Base-by-base conservation (phyloP, 2,329 filamentous ascomycete species). In the Ceratocystis ficicola region DNA sequence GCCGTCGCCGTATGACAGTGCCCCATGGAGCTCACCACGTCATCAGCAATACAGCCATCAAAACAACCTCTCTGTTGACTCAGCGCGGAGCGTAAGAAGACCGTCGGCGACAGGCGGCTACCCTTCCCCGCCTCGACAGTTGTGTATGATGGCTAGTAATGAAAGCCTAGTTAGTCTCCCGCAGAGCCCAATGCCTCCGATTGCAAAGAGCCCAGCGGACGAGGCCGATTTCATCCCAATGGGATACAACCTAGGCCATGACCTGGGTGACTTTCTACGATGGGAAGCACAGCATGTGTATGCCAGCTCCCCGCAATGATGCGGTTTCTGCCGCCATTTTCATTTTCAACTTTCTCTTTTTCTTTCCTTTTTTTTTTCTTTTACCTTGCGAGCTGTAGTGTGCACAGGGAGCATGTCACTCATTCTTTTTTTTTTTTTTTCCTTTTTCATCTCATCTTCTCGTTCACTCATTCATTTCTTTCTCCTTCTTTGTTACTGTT, bases 161-260 rank as follows among this genome's bases (percentile, higher is more conserved):
- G 73, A 73, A 66, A 78, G 76, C 71, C 71, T 74, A 55, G 72
- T 72, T 64, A 80, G 79, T 70, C 72, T 81, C 66, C 80, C 80
- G 48, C 79, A 79, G 69, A 81, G 79, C 69, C 80, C 80, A 60
- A 78, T 81, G 77, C 73, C 77, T 10, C 71, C 76, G 32, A 73
- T 82, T 22, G 75, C 80, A 48, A 74, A 73, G 30, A 74, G 73
- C 44, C 75, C 75, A 28, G 74, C 75, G 52, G 76, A 74, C n/a
- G 73, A 76, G 65, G 63, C 61, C 52, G 71, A 69, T 71, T 74
- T 69, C 72, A 73, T 82, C 64, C 80, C 82, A 0, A 85, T 86
- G 83, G 82, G 82, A 0, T 85, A 80, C 70, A 86, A 86, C 69
- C 75, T 86, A 1, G 78, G 78, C 10, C 80, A 84, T 68, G 83